These are phyloP conservation scores for Pseudofabraea citricarpa DNA, from an alignment of 2,329 filamentous ascomycete species.

Conservation along the genomic window DNA sequence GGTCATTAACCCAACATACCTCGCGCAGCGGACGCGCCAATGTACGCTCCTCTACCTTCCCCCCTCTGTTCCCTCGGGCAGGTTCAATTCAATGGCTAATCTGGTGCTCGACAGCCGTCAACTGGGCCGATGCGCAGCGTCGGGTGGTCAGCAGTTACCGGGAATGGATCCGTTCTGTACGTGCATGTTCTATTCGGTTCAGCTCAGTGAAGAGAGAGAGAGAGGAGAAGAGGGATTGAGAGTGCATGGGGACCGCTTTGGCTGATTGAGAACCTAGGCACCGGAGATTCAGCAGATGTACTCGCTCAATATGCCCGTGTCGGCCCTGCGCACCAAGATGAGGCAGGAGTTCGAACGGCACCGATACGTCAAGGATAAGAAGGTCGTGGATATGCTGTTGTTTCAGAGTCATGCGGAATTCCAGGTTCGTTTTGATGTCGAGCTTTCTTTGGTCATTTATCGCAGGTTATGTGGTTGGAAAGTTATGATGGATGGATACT, in stretches of 20 bases:
- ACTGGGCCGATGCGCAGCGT: constrained; percentile 82
- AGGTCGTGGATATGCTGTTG: constrained; percentile 82
- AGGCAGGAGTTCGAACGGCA: constrained; percentile 96
- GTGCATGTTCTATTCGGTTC: constrained; percentile 28
- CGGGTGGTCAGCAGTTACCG: constrained; percentile 87
- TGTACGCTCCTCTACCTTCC: constrained; percentile 58
- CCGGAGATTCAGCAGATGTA: constrained; percentile 98
- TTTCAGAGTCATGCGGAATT: constrained; percentile 91
- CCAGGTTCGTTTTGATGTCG: constrained; percentile 58
- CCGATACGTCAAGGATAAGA: constrained; percentile 85
- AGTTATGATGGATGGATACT: background rate
- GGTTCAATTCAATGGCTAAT: constrained; percentile 38
- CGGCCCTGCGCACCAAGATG: constrained; percentile 85
- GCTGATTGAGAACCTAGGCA: constrained; percentile 53
- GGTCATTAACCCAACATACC: constrained; percentile 90
- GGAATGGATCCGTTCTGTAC: constrained; percentile 93
- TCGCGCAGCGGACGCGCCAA: constrained; percentile 74
- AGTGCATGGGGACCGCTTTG: constrained; percentile 11
- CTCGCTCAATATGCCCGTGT: constrained; percentile 82
- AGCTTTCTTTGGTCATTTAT: constrained; percentile 1
- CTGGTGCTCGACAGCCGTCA: constrained; percentile 59
- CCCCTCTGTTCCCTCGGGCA: no score
- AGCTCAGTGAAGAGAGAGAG: background rate
- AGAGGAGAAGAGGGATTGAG: background rate
- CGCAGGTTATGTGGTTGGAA: background rate